Conservation (phyloP, 164 flowering plant genomes). For the Magnolia changhungtana region DNA sequence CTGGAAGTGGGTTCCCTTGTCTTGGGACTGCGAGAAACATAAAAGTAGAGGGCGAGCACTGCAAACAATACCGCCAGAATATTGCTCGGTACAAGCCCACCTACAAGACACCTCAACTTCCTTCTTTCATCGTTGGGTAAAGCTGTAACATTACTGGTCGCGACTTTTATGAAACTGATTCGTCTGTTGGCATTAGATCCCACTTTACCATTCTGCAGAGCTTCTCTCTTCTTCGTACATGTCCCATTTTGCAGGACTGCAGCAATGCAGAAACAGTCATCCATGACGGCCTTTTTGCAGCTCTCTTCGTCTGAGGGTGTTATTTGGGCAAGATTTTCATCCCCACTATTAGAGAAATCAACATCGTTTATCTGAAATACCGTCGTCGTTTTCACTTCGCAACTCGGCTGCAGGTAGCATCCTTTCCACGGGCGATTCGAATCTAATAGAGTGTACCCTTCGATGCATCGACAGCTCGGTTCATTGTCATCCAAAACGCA, state of each 20-base stretch:
- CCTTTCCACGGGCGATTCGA: slow-evolving; percentile 13
- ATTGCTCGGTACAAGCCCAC: slow-evolving; percentile 1
- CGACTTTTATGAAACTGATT: slow-evolving; percentile 22
- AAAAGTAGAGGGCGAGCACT: background rate
- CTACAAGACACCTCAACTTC: background rate
- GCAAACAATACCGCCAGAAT: background rate
- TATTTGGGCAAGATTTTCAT: slow-evolving; percentile 16
- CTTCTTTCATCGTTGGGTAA: background rate
- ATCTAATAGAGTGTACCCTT: slow-evolving; percentile 20
- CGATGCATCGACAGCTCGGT: slow-evolving; percentile 14
- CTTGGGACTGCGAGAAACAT: background rate
- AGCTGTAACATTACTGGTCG: background rate
- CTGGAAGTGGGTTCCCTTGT: background rate
- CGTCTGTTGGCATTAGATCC: slow-evolving; percentile 11
- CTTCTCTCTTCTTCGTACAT: slow-evolving; percentile 21
- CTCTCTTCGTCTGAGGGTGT: slow-evolving; percentile 10
- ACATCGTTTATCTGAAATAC: slow-evolving; percentile 14
- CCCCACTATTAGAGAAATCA: slow-evolving; percentile 6
- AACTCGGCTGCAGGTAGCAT: slow-evolving; percentile 13
- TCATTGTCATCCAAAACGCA: slow-evolving; percentile 16
- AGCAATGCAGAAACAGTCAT: slow-evolving; percentile 26
- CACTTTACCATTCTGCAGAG: slow-evolving; percentile 21
- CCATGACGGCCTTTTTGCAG: slow-evolving; percentile 20
- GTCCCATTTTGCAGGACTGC: slow-evolving; percentile 13
- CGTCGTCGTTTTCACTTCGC: slow-evolving; percentile 3